phyloP scores from a whole-genome alignment of 768 basidiomycete genomes.

The Hypsizygus marmoreus region DNA sequence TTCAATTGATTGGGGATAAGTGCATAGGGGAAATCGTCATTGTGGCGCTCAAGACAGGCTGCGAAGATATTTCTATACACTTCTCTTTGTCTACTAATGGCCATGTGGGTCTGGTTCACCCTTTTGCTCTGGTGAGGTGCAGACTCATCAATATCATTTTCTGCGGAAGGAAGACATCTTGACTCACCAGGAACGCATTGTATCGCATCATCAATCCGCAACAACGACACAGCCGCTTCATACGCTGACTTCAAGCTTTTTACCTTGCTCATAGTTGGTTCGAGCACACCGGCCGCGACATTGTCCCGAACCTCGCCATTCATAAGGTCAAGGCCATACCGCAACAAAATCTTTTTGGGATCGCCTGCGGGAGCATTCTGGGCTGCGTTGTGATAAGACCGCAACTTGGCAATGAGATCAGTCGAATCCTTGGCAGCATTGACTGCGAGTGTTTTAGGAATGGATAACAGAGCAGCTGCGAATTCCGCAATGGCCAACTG shows the following conservation, averaged over 20 bases:
- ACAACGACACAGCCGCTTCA: constrained; percentile 91
- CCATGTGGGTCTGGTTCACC: constrained; percentile 74
- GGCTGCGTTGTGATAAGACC: constrained; percentile 95
- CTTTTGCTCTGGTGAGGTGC: constrained; percentile 57
- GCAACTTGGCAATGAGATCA: constrained; percentile 93
- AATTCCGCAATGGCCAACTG: constrained; percentile 99
- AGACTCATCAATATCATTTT: constrained; percentile 19
- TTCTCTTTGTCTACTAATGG: too few relatives aligned
- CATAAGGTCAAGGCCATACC: constrained; percentile 93
- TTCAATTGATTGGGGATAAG: too few relatives aligned
- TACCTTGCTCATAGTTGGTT: constrained; percentile 97
- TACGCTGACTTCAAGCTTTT: constrained; percentile 96
- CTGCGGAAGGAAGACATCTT: neutral
- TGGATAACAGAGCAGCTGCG: constrained; percentile 86
- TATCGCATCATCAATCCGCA: constrained; percentile 96
- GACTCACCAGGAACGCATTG: constrained; percentile 82
- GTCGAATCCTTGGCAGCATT: constrained; percentile 99
- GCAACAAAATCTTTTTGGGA: constrained; percentile 85
- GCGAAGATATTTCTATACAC: constrained; percentile 10
- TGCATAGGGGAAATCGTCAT: too few relatives aligned
- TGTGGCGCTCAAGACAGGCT: neutral
- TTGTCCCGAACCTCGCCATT: constrained; percentile 97
- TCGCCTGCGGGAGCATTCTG: constrained; percentile 91
- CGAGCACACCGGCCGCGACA: constrained; percentile 87
- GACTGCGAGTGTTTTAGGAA: constrained; percentile 95